Base-by-base conservation (phyloP, 1,284 basidiomycete species). In the Pseudozyma hubeiensis region DNA sequence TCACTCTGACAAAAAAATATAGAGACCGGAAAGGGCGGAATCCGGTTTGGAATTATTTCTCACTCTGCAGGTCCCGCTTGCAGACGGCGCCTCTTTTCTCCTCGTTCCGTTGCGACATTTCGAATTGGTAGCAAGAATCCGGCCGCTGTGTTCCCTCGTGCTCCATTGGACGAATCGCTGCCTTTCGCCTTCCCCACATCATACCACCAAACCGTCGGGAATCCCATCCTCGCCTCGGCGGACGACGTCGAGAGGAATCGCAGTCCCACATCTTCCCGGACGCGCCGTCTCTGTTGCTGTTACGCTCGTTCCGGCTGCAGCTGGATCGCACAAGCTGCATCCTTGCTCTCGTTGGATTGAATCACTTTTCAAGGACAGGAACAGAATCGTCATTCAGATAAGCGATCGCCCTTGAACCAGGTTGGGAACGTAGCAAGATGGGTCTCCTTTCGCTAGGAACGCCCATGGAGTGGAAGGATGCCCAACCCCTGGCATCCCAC, bases 361-460 rank as follows among this genome's bases (percentile, higher is more conserved):
- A 41, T 7, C 40, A n/a, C 13, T 10, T n/a, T 24, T 24, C 24
- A 24, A 24, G 24, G 24, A n/a, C n/a, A n/a, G n/a, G n/a, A n/a
- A n/a, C n/a, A n/a, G n/a, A n/a, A n/a, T 5, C 35, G 35, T 37
- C 35, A 37, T 24, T 24, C 24, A 24, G 24, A 24, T 24, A 24
- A 24, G 4, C 24, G 24, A 24, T 24, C 24, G 24, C 4, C 24
- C 24, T 24, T 24, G 24, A 1, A 37, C 2, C 35, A 1, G 35
- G 35, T 37, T 4, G 8, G 35, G 29, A 30, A 29, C 30, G 17
- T 16, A 31, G 17, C 54, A 62, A 41, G 14, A 98, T 99, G 97
- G 97, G 97, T 66, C 90, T 99, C 51, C 87, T 99, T 66, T 93
- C 91, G 68, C 91, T 97, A 61, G 97, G 97, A 67, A 99, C 95